A percentile compares a stretch with the other conserved stretches of the same genome.
phyloP scores from a whole-genome alignment of 257 asterid genomes.

The Orobanche coerulescens region DNA sequence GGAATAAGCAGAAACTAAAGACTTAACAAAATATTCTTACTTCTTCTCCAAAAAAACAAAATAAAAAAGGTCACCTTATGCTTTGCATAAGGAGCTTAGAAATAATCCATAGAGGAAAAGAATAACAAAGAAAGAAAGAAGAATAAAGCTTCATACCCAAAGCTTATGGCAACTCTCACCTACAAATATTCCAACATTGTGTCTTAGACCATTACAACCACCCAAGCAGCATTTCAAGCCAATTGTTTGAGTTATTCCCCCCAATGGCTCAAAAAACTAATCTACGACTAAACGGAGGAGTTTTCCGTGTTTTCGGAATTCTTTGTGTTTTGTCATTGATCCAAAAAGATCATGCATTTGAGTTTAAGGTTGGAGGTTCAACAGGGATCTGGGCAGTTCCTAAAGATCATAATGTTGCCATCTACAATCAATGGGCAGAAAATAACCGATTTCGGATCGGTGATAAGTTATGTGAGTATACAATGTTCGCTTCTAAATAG shows the following conservation, averaged over 20 bases:
- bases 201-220: not conserved
- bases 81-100: constrained; percentile 40
- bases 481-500: too few relatives aligned
- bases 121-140: constrained; percentile 37
- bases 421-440: constrained; percentile 50
- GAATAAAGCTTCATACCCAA: constrained; percentile 46
- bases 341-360: constrained; percentile 37
- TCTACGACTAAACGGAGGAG: not conserved
- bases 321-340: constrained; percentile 29
- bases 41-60: too few relatives aligned
- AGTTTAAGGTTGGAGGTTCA: constrained; percentile 63
- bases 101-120: constrained; percentile 18
- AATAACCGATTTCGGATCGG: constrained; percentile 42
- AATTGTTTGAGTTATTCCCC: not conserved
- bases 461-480: constrained; percentile 37
- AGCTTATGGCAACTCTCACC: constrained; percentile 26
- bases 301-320: constrained; percentile 24
- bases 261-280: constrained; percentile 37
- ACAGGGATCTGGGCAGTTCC: constrained; percentile 66
- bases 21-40: constrained; percentile 1
- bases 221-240: not conserved
- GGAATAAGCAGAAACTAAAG: constrained; percentile 5
- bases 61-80: constrained; percentile 9
- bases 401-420: constrained; percentile 36
- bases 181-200: constrained; percentile 41